phyloP scores from a whole-genome alignment of 345 rosid species.

The Pugionium dolabratum region DNA sequence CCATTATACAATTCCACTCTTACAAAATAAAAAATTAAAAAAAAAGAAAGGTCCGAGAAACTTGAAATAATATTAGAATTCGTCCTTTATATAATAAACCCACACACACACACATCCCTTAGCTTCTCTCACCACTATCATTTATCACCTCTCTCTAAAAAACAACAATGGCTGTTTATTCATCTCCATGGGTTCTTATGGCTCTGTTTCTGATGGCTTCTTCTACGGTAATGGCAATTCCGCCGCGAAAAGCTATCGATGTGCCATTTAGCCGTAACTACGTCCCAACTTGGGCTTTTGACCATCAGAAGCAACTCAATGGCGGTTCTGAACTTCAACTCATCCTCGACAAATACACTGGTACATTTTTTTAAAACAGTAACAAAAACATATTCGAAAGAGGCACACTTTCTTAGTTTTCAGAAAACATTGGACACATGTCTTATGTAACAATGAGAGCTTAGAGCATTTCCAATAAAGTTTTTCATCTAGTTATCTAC shows the following conservation, averaged over 20 bases:
- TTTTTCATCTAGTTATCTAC: too few relatives aligned
- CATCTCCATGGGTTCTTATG: slow-evolving; percentile 34
- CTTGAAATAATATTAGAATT: neutral
- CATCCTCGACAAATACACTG: slow-evolving; percentile 69
- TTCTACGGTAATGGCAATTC: slow-evolving; percentile 45
- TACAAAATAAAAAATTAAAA: neutral
- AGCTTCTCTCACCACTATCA: slow-evolving; percentile 21
- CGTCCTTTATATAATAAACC: neutral
- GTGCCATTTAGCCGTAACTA: slow-evolving; percentile 76
- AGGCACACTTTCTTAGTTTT: too few relatives aligned
- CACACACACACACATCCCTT: slow-evolving; percentile 27
- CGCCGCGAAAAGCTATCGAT: slow-evolving; percentile 55
- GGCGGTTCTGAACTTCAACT: slow-evolving; percentile 78
- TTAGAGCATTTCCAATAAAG: too few relatives aligned
- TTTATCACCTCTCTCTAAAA: neutral
- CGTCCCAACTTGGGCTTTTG: slow-evolving; percentile 83
- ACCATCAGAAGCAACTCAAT: slow-evolving; percentile 70
- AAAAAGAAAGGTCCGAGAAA: too few relatives aligned
- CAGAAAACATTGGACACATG: too few relatives aligned
- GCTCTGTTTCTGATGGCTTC: slow-evolving; percentile 43
- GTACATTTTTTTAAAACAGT: slow-evolving; percentile 29
- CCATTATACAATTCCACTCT: slow-evolving; percentile 16
- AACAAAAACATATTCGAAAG: too few relatives aligned
- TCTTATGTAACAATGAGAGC: too few relatives aligned
- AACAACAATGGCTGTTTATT: slow-evolving; percentile 22